A percentile compares a stretch with the other conserved stretches of the same genome.
Conservation (phyloP, 208 protist genomes). For the Acanthamoeba rhysodes region DNA sequence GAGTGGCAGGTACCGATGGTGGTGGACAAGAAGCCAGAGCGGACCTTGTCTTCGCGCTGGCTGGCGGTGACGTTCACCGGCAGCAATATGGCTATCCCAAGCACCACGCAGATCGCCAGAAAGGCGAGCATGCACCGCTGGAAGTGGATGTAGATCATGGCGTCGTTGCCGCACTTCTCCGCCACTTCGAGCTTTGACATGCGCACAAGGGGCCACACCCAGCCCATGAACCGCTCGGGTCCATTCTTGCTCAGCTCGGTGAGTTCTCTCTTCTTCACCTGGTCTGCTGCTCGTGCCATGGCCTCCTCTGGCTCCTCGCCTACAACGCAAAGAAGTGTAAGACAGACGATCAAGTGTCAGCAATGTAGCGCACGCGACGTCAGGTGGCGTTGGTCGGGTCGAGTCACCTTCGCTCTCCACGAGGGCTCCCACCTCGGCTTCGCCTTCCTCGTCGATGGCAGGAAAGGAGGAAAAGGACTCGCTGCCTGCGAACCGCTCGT, state of each 20-base stretch:
- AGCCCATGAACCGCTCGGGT: constrained; percentile 62
- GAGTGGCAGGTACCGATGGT: background rate
- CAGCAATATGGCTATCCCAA: constrained; percentile 5
- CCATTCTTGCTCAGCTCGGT: constrained; percentile 58
- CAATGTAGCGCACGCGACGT: background rate
- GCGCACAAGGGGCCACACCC: constrained; percentile 66
- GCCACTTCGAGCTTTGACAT: constrained; percentile 45
- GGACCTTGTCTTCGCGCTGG: background rate
- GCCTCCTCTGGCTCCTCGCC: background rate
- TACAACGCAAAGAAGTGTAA: background rate
- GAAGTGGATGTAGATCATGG: constrained; percentile 73
- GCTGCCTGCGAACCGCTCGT: background rate
- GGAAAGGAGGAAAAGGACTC: constrained; percentile 51
- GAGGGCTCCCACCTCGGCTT: background rate
- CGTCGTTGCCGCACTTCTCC: constrained; percentile 70
- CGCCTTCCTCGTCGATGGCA: constrained; percentile 21
- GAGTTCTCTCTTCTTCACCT: background rate
- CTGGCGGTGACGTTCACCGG: constrained; percentile 50
- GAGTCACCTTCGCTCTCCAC: constrained; percentile 8
- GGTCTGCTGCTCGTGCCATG: background rate
- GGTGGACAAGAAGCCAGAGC: constrained; percentile 29
- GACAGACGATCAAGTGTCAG: background rate
- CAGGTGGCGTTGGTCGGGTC: background rate
- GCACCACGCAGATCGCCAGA: constrained; percentile 20
- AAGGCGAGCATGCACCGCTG: constrained; percentile 44